Base-by-base conservation (phyloP, 805 yeast species). In the Candida sanyiensis region DNA sequence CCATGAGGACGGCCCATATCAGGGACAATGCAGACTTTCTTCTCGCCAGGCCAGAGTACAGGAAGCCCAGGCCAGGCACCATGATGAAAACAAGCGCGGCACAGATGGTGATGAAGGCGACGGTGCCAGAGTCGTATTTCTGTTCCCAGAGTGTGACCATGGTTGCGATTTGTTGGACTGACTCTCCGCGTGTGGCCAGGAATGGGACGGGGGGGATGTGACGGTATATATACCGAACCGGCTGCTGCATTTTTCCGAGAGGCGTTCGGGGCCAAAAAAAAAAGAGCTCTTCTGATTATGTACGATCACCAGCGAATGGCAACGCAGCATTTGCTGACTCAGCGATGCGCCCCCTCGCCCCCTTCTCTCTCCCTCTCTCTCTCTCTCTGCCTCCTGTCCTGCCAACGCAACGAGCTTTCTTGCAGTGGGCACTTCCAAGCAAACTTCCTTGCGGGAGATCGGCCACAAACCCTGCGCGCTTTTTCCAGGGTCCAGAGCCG, bases 61-160 rank as follows among this genome's bases (percentile, higher is more conserved):
- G 69, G 56, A 89, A 86, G 3, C 94, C 97, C 52, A 90, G 75
- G 13, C 97, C 97, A 15, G 97, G 96, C 20, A 90, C 77, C 97
- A 90, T 90, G 51, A 89, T 69, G 65, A 90, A 75, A 37, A 89
- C 95, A 53, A 86, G 57, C 18, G 84, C 75, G 1, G 84, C 69
- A 25, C 83, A 82, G 7, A 77, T 52, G 12, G 81, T 63, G 47
- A 82, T 69, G 48, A 80, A 67, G 18, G 67, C 59, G 10, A 73
- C 63, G 1, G 72, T 64, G 7, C 75, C 72, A 6, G 63, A 63
- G 47, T 70, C 75, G 45, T 73, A 72, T 17, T 53, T 47, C 46
- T 64, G 66, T 6, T 50, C 47, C 58, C 59, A 54, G 24, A 58
- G 47, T 10, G 45, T 41, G 13, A 35, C 37, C 52, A 47, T 50